Evolutionary conservation across 2,329 filamentous ascomycete species (phyloP).

Genomic region (Claviceps africana): DNA sequence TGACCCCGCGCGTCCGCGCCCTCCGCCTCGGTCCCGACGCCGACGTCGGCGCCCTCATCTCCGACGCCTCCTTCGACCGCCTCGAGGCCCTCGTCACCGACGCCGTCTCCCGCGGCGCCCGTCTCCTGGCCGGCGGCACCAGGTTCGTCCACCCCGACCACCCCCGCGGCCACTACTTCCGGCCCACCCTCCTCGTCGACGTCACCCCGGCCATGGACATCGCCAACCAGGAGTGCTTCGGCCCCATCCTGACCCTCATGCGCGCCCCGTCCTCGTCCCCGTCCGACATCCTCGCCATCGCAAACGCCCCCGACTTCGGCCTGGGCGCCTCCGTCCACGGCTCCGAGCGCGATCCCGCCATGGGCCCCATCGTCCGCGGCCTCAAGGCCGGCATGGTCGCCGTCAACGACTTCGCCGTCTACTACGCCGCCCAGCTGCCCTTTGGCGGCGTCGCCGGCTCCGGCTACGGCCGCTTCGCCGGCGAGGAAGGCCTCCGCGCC

Average conservation of each 20-base stretch:
- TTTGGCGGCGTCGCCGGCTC: constrained; percentile 87
- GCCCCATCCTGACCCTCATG: constrained; percentile 78
- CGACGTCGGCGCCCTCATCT: constrained; percentile 86
- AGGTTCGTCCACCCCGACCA: constrained; percentile 58
- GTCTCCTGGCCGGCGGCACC: constrained; percentile 66
- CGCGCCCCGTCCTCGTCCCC: constrained; percentile 48
- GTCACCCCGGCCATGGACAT: constrained; percentile 78
- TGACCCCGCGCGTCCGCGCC: constrained; percentile 59
- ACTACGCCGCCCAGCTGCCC: constrained; percentile 85
- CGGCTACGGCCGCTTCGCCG: constrained; percentile 86
- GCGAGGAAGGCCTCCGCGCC: constrained; percentile 70
- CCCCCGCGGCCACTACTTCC: constrained; percentile 78
- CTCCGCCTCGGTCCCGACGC: constrained; percentile 64
- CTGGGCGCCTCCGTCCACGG: constrained; percentile 87
- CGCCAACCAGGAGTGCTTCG: constrained; percentile 84
- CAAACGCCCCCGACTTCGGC: constrained; percentile 74
- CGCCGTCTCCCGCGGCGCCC: constrained; percentile 66
- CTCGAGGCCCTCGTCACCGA: constrained; percentile 66
- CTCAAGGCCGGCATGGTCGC: constrained; percentile 81
- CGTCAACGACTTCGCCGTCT: constrained; percentile 89
- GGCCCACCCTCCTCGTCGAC: constrained; percentile 79
- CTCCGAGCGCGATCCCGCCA: constrained; percentile 40
- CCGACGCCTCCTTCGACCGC: constrained; percentile 56
- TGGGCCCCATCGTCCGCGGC: constrained; percentile 50
- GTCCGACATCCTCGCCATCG: constrained; percentile 54